Evolutionary conservation across 139 green algal species (phyloP), one percentile per base, ranked within the genome.

Genomic region (Pleodorina starrii): DNA sequence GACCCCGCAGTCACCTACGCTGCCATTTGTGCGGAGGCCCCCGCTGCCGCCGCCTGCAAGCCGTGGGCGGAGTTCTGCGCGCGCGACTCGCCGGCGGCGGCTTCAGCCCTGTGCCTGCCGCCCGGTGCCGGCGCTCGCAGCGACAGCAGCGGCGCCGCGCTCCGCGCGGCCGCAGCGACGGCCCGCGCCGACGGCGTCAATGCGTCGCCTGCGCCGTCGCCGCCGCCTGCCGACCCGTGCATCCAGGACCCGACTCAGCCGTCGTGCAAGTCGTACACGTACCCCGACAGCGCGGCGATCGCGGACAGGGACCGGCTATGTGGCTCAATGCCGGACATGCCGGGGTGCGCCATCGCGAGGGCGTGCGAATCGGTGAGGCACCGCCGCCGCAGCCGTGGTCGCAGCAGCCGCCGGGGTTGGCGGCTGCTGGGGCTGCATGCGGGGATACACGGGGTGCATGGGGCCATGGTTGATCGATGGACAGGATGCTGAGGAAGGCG

Each of bases 301-400:
- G 44, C 43, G 0, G 76, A 86, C 48, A 80, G 73, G 0, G 86
- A 38, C n/a, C 36, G 19, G 57, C 59, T 90, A 75, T 90, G 86
- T 75, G 44, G 54, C 42, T 80, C 75, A 59, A 90, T 90, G 86
- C 86, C 86, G 2, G 74, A 86, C 51, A 90, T 90, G 86, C 86
- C 86, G 10, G 86, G 86, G 0, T 90, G 86, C 57, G 79, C 72
- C 60, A 59, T 90, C 42, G 16, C 7, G 38, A 25, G 25, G 42
- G 85, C 42, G 1, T 90, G 85, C 42, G 59, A 77, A 36, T 36
- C 73, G 82, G 82, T 88, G 44, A 16, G 82, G 11, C 11, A n/a
- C n/a, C n/a, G n/a, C n/a, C n/a, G n/a, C n/a, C n/a, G n/a, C n/a
- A n/a, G n/a, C n/a, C n/a, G n/a, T n/a, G n/a, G n/a, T n/a, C n/a